phyloP scores from a whole-genome alignment of 257 asterid species.

The Przewalskia tangutica region DNA sequence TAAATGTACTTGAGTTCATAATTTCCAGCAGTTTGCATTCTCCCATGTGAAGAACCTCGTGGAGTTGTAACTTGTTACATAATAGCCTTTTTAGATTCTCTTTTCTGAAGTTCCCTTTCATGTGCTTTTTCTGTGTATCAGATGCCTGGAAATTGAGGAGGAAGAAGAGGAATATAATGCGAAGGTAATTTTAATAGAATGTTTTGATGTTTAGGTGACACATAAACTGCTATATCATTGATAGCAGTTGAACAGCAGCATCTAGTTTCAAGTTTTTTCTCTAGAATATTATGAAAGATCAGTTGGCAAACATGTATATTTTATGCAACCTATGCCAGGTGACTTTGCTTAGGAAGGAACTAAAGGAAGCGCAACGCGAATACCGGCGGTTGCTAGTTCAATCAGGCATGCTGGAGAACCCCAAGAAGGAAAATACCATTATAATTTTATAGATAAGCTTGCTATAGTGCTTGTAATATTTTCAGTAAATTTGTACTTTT shows the following conservation, averaged over 20 bases:
- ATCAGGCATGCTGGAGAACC: constrained; percentile 31
- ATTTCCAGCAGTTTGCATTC: background rate
- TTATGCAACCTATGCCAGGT: constrained; percentile 20
- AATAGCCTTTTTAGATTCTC: background rate
- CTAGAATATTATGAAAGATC: background rate
- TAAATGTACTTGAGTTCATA: background rate
- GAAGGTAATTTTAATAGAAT: constrained; percentile 37
- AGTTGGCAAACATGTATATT: background rate
- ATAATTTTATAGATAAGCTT: background rate
- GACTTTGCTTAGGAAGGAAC: constrained; percentile 22
- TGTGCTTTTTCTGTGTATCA: constrained; percentile 20
- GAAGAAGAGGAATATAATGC: constrained; percentile 39
- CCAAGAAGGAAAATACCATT: constrained; percentile 11
- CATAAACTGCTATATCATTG: background rate
- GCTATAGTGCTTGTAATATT: background rate
- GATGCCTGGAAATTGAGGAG: constrained; percentile 56
- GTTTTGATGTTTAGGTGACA: background rate
- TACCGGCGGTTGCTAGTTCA: constrained; percentile 38
- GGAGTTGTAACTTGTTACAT: background rate
- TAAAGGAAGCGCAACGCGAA: constrained; percentile 27
- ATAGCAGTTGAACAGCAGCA: background rate
- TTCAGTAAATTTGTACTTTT: background rate
- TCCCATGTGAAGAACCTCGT: background rate
- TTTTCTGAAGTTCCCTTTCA: background rate
- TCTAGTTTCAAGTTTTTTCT: background rate